Base-by-base conservation (phyloP, 2,329 filamentous ascomycete genomes). In the Aureobasidium leucospermi region DNA sequence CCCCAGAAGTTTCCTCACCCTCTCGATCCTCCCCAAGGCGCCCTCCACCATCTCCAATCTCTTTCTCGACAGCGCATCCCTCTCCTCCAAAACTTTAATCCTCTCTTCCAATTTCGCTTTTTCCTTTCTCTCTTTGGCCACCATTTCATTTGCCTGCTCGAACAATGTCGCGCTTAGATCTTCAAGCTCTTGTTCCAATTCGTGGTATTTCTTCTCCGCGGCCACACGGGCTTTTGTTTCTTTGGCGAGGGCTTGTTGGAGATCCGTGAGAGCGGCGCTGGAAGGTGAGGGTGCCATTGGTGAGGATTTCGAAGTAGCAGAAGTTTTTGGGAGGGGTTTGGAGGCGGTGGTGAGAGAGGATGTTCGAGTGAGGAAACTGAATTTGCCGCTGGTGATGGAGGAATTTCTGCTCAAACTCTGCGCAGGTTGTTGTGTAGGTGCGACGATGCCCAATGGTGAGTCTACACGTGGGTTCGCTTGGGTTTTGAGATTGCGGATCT, bases 61-160 rank as follows among this genome's bases (percentile, higher is more conserved):
- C 60, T 78, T 79, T 66, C 80, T 78, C 78, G 90, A 90, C 65
- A 91, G 88, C 49, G 70, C 73, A 61, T 93, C 89, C 62, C 88
- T 77, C 66, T 79, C 75, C 74, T 92, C 88, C 23, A 94, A 74
- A 67, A 85, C 78, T 61, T 78, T 81, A 7, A 94, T 81, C 41
- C 87, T 76, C 70, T 87, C 84, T 74, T 91, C 87, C 28, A 94
- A 78, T 67, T 80, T 82, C 6, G 87, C 87, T 61, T 88, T 77
- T 36, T 86, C 87, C 60, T 84, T 81, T 45, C 89, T 78, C 77
- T 94, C 89, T 16, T 81, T 78, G 1, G 88, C 87, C 15, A 92
- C 88, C 88, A 92, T 92, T 73, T 90, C 84, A 69, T 92, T 92
- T 52, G 88, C 88, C 75, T 90, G 85, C 74, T 88, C 85, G 70